Base-by-base conservation (phyloP, 2,329 filamentous ascomycete genomes). In the Aspergillus candidus region DNA sequence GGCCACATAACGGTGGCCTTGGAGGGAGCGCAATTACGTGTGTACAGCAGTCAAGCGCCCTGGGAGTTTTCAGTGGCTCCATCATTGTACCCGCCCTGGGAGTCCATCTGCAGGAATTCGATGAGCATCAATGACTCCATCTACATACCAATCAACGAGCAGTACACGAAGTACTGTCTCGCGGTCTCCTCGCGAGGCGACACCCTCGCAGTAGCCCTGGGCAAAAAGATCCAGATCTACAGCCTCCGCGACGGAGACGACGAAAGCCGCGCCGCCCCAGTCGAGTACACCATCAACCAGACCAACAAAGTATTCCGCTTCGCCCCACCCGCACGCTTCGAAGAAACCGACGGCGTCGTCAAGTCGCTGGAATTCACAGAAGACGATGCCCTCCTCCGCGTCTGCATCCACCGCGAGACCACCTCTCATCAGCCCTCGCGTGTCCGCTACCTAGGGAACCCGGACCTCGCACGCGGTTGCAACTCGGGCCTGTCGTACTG, bases 191-290 rank as follows among this genome's bases (percentile, higher is more conserved):
- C 41, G 6, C 27, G 33, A 11, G 47, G 52, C 6, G 29, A 45
- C 15, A 42, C 56, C 6, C 30, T 57, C 13, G 53, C 54, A 15
- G 40, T 56, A 4, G 52, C 37, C 4, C 37, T 55, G 41, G 49
- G 52, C 11, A 48, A 41, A 27, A 50, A 49, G 2, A 47, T 56
- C 30, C 54, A 57, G 30, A 46, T 57, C n/a, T 57, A 56, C 37
- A 45, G 44, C 8, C 50, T 53, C 5, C 31, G 30, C n/a, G 35
- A 32, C 4, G 29, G 38, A 15, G 29, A 43, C 14, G 38, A 43
- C n/a, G 38, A 40, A 12, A 38, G 13, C 14, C 15, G 43, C 17
- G 31, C 38, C 2, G 32, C 38, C 12, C 53, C 52, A 3, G 54
- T 44, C 4, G 52, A 56, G 33, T 43, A 50, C 35, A 35, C 45